Evolutionary conservation across 1,139 yeast genomes (phyloP).

Genomic region (Saccharomyces hybrid): DNA sequence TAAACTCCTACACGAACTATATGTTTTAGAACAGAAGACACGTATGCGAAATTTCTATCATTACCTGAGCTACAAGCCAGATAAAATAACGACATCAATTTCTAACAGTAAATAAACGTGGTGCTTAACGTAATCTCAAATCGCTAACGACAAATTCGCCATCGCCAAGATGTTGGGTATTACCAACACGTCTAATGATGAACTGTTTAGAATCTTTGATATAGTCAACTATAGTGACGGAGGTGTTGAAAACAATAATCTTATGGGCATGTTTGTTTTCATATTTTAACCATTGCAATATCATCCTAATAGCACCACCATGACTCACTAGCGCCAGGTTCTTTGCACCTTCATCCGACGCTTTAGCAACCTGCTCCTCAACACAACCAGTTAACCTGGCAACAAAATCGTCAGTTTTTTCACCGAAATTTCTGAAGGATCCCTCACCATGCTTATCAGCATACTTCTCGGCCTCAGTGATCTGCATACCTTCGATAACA

Average conservation of each 20-base stretch:
- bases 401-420: conserved; percentile 41
- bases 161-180: conserved; percentile 59
- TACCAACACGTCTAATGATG: conserved; percentile 46
- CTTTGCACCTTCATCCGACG: conserved; percentile 31
- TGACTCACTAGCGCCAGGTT: conserved; percentile 69
- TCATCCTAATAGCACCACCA: conserved; percentile 75
- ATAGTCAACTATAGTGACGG: conserved; percentile 58
- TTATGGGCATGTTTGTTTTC: conserved; percentile 34
- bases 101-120: background rate
- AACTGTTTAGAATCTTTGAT: conserved; percentile 37
- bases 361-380: conserved; percentile 37
- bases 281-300: conserved; percentile 38
- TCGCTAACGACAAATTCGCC: conserved; percentile 47
- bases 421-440: conserved; percentile 48
- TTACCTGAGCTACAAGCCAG: background rate
- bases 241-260: conserved; percentile 62
- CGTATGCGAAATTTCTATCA: background rate
- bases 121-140: conserved; percentile 35
- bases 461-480: conserved; percentile 54
- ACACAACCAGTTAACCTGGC: conserved; percentile 47
- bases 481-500: conserved; percentile 63
- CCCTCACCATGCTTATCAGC: conserved; percentile 44
- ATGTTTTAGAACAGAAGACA: background rate
- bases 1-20: background rate
- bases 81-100: background rate